Conservation (phyloP, 2,329 filamentous ascomycete species). For the Anisogramma anomala region DNA sequence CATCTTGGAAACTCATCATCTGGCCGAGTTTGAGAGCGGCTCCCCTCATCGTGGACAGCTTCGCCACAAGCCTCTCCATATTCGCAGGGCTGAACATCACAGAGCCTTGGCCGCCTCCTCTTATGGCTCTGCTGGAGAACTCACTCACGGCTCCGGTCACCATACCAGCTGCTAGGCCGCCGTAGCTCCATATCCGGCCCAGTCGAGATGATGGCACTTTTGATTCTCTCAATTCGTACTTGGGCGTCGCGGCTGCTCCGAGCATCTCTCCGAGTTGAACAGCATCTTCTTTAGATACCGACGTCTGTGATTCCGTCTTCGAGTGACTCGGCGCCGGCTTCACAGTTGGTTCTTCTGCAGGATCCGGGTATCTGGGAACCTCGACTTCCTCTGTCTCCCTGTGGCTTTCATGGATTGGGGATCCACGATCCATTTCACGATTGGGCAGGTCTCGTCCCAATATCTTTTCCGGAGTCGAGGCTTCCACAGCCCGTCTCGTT, state of each 20-base stretch:
- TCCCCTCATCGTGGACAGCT: constrained; percentile 90
- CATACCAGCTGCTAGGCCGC: constrained; percentile 88
- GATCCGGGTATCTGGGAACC: background rate
- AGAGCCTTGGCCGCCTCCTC: constrained; percentile 58
- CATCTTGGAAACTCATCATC: constrained; percentile 97
- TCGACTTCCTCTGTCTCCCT: background rate
- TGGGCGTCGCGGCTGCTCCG: constrained; percentile 18
- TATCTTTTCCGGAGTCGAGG: background rate
- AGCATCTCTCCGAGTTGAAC: constrained; percentile 17
- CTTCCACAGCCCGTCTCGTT: background rate
- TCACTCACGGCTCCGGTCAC: constrained; percentile 84
- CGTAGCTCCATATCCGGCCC: constrained; percentile 87
- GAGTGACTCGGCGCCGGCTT: background rate
- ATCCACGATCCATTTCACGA: background rate
- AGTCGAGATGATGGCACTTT: constrained; percentile 80
- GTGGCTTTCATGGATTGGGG: constrained; percentile 1
- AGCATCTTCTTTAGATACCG: constrained; percentile 18
- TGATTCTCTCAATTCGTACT: constrained; percentile 73
- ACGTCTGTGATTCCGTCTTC: background rate
- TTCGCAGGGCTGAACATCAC: constrained; percentile 80
- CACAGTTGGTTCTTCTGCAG: background rate
- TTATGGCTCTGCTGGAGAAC: constrained; percentile 66
- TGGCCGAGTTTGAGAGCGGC: constrained; percentile 95
- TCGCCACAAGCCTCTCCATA: constrained; percentile 84
- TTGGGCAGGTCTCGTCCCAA: background rate